Percentiles rank a stretch among this genome's conserved stretches.
These are phyloP conservation scores for Vanrija pseudolonga DNA, from an alignment of 1,284 basidiomycete species.

Conservation along the genomic window DNA sequence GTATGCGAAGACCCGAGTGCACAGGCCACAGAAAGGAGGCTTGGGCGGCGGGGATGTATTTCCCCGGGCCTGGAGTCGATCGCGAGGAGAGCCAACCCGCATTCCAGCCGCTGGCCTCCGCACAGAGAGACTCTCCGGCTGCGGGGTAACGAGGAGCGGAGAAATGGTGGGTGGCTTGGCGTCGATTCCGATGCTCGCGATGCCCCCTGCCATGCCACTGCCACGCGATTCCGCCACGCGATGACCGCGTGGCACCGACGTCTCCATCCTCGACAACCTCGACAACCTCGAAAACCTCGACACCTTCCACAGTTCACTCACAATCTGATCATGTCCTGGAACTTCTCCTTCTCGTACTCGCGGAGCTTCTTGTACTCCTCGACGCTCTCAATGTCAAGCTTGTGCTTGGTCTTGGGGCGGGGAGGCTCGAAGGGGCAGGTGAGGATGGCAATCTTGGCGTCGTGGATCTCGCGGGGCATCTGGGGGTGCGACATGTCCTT, in stretches of 20 bases:
- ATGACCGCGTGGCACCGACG: too few relatives aligned
- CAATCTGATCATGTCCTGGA: constrained; percentile 89
- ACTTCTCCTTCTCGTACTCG: constrained; percentile 94
- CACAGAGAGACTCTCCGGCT: too few relatives aligned
- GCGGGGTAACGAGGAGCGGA: too few relatives aligned
- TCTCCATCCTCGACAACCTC: not conserved
- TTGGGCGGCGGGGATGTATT: too few relatives aligned
- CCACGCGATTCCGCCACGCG: too few relatives aligned
- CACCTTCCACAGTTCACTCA: constrained; percentile 22
- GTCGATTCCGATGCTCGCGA: not conserved
- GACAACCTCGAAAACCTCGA: not conserved
- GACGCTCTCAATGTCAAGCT: constrained; percentile 95
- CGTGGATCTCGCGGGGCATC: constrained; percentile 84
- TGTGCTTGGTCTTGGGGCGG: constrained; percentile 98
- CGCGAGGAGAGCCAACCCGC: too few relatives aligned
- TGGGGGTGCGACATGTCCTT: constrained; percentile 99
- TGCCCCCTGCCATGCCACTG: not conserved
- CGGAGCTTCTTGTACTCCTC: constrained; percentile 95
- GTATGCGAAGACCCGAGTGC: too few relatives aligned
- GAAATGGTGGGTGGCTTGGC: too few relatives aligned
- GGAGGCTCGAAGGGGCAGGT: constrained; percentile 99
- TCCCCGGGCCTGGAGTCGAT: too few relatives aligned
- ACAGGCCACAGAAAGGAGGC: too few relatives aligned
- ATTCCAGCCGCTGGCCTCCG: too few relatives aligned
- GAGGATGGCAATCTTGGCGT: constrained; percentile 92